Conservation (phyloP, 2,329 filamentous ascomycete species). For the Diaporthe aspalathi region DNA sequence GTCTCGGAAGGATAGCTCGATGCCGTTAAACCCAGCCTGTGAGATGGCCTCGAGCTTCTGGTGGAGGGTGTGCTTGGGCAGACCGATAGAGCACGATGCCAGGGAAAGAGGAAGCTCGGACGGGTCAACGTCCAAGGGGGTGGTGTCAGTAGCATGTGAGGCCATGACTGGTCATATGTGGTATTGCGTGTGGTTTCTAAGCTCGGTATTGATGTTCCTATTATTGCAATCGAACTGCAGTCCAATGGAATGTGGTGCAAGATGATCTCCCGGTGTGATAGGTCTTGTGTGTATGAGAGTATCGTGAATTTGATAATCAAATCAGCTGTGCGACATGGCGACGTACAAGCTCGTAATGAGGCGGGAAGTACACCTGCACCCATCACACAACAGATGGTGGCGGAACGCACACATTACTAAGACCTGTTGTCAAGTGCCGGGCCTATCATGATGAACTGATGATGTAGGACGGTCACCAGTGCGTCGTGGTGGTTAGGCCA, state of each 20-base stretch:
- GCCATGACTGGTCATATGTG: background rate
- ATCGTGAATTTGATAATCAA: too few relatives aligned
- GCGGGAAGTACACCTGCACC: background rate
- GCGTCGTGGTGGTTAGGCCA: background rate
- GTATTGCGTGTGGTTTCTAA: background rate
- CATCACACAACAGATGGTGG: background rate
- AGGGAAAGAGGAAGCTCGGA: conserved; percentile 60
- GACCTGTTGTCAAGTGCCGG: background rate
- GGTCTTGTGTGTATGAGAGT: too few relatives aligned
- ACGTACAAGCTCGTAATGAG: background rate
- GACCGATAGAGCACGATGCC: conserved; percentile 65
- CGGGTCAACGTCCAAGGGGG: conserved; percentile 20
- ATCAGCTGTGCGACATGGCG: too few relatives aligned
- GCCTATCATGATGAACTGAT: conserved; percentile 7
- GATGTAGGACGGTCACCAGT: background rate
- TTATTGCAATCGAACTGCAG: background rate
- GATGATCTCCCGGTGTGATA: too few relatives aligned
- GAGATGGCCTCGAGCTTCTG: conserved; percentile 72
- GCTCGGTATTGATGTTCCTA: background rate
- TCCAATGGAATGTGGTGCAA: background rate
- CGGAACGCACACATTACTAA: background rate
- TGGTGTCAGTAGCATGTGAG: background rate
- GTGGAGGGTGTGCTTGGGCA: conserved; percentile 61
- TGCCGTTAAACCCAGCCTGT: conserved; percentile 72
- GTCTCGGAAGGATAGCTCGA: conserved; percentile 82